Evolutionary conservation across 177 flowering plant species (phyloP), one percentile per base, ranked within the genome.

Genomic region (Tripterygium wilfordii): DNA sequence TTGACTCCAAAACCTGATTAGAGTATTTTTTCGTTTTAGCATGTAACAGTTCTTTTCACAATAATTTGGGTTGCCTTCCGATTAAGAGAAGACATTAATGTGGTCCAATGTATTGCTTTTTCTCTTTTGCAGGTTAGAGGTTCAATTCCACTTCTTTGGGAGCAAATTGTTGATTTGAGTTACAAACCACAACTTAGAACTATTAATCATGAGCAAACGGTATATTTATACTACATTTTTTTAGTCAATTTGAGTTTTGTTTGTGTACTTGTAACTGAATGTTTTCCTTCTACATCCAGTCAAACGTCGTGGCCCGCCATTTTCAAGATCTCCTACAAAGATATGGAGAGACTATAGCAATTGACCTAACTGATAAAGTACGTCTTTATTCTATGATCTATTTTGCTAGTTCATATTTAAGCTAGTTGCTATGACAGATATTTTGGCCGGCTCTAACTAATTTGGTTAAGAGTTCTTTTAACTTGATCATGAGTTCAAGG

Each of bases 141-240:
- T 60, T 94, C 99, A 54, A 79, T 94, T 58, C 99, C 99, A n/a
- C 86, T 94, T 46, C 86, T 88, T 24, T 94, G 99, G 99, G 97
- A 94, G 81, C 99, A 94, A 68, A 94, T 94, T 70, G 99, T 94
- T 64, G 99, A 94, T 57, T 70, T 94, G 77, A 94, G 95, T 74
- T 94, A 94, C 49, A 94, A 86, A 63, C 99, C 99, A 51, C 76
- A 41, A 8, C 79, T 86, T 27, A 72, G 62, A 46, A 66, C 89
- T 27, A 77, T 82, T 43, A 64, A 71, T 56, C 84, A 84, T 60
- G 96, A 79, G 50, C 69, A 84, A 54, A 80, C 83, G 48, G 99
- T 94, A 78, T 30, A 70, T 56, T 48, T 42, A 3, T 20, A n/a
- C 40, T 53, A 9, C 15, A 10, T 5, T 10, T 42, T 55, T 42